Evolutionary conservation across 345 rosid species (phyloP).

Genomic region (Tarenaya hassleriana): DNA sequence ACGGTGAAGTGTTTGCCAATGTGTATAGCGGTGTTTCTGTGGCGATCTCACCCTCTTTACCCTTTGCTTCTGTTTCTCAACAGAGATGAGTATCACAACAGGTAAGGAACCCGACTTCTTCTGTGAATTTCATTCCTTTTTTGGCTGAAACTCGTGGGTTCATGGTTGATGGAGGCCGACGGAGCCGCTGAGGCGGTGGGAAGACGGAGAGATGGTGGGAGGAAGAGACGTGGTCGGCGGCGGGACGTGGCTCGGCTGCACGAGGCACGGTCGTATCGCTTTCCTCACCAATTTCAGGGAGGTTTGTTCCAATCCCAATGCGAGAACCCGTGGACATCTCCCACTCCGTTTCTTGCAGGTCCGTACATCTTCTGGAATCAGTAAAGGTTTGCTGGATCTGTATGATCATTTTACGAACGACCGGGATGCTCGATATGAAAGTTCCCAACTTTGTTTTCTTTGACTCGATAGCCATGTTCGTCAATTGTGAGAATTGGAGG

Average conservation of each 20-base stretch:
- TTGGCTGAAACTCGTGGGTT: too few species aligned
- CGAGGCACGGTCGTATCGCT: constrained; percentile 50
- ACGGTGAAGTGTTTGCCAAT: too few species aligned
- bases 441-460: too few species aligned
- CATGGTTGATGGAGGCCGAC: too few species aligned
- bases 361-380: background rate
- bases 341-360: constrained; percentile 67
- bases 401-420: too few species aligned
- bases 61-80: constrained; percentile 59
- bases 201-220: constrained; percentile 33
- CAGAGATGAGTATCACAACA: constrained; percentile 63
- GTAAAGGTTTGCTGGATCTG: too few species aligned
- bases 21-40: too few species aligned
- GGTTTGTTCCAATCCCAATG: constrained; percentile 26
- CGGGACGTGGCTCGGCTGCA: constrained; percentile 42
- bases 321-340: constrained; percentile 60
- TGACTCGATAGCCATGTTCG: too few species aligned
- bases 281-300: constrained; percentile 72
- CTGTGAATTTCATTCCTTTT: too few species aligned
- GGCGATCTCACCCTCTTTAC: constrained; percentile 75
- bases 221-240: constrained; percentile 58
- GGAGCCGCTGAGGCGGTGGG: too few species aligned
- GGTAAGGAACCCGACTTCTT: constrained; percentile 21
- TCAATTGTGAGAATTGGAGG: too few species aligned
- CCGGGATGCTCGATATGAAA: too few species aligned